Conservation (phyloP, 176 grass and related monocot genomes). For the Triticum dicoccoides region DNA sequence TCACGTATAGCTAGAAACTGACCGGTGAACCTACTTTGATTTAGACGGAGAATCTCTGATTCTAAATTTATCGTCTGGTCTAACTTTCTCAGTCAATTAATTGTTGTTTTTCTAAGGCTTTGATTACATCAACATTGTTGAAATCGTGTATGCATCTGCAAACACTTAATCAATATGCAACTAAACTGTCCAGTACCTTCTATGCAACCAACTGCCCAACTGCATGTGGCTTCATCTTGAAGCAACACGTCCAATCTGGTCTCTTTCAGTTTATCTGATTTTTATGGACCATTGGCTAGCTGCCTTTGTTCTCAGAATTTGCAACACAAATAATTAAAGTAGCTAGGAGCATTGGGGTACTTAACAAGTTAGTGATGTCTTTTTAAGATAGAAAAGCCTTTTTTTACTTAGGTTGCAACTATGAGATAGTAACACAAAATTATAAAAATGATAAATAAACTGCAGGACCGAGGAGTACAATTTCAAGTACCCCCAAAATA, state of each 20-base stretch:
- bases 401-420: not conserved
- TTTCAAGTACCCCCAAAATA: not conserved
- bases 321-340: not conserved
- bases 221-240: constrained; percentile 30
- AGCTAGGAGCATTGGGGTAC: not conserved
- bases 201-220: not conserved
- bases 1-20: constrained; percentile 25
- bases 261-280: not conserved
- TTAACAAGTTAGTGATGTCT: not conserved
- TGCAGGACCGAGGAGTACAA: not conserved
- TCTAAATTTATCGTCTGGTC: constrained; percentile 20
- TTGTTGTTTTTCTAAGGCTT: constrained; percentile 12
- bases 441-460: not conserved
- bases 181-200: not conserved
- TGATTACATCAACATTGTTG: constrained; percentile 30
- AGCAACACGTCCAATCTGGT: not conserved
- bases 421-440: not conserved
- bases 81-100: not conserved
- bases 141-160: not conserved
- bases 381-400: not conserved
- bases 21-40: constrained; percentile 8
- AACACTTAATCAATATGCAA: constrained; percentile 2
- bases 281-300: not conserved
- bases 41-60: not conserved
- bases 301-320: not conserved